Evolutionary conservation across 2,329 filamentous ascomycete genomes (phyloP), one percentile per base, ranked within the genome.

Genomic region (Hysterium pulicare): DNA sequence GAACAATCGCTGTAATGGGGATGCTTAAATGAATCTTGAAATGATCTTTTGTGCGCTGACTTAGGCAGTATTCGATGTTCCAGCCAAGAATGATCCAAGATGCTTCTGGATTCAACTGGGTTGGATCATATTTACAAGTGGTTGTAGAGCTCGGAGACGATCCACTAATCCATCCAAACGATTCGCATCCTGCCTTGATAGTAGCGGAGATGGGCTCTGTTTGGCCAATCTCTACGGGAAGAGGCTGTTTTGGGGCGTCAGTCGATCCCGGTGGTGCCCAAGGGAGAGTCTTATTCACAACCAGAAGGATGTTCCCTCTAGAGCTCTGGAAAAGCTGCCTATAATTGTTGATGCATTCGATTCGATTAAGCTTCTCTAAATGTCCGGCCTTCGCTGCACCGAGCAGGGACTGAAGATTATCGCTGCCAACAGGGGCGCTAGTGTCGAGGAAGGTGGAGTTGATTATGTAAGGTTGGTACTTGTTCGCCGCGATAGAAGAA

Each of bases 21-120:
- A 45, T 15, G 15, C 44, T 43, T 8, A 57, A 50, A 8, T 55
- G 46, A 0, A 62, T 24, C 19, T 50, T 49, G 34, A 58, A 62
- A 2, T 44, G 36, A 3, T 43, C 35, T 2, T 35, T 19, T 4
- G 48, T 41, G n/a, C n/a, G 31, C 26, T 60, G 49, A 33, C 49
- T 52, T 3, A 57, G 35, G 39, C 56, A 58, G 24, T 54, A 53
- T 2, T 54, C 35, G 3, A 59, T 28, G 19, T 19, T 20, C 33
- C 44, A 42, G 13, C 20, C 24, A 3, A 35, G 37, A 13, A 43
- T 40, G 11, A 10, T 38, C 49, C 47, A 50, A n/a, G n/a, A n/a
- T n/a, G n/a, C n/a, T n/a, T n/a, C n/a, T n/a, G n/a, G n/a, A n/a
- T n/a, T n/a, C n/a, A n/a, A n/a, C n/a, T n/a, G n/a, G n/a, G n/a